Conservation (phyloP, 805 yeast genomes). For the Wickerhamomyces bovis region DNA sequence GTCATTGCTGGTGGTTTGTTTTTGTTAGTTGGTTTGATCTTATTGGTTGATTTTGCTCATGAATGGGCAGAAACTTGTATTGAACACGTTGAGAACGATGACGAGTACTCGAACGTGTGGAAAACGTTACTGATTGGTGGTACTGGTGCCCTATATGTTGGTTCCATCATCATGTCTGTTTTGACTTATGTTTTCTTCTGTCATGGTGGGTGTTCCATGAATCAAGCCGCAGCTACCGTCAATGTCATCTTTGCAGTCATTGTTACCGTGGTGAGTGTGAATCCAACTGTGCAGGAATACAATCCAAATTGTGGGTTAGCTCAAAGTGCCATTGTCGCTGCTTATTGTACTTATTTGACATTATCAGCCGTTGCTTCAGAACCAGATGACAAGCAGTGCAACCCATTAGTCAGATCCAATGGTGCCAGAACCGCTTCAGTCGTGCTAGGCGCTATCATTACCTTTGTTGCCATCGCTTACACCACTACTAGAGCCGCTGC, state of each 20-base stretch:
- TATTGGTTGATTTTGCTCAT: slow-evolving; percentile 94
- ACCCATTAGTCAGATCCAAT: slow-evolving; percentile 82
- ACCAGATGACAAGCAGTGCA: slow-evolving; percentile 90
- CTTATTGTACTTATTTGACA: slow-evolving; percentile 86
- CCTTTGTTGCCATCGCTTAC: slow-evolving; percentile 92
- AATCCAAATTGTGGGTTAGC: slow-evolving; percentile 96
- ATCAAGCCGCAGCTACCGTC: slow-evolving; percentile 77
- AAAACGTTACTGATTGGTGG: slow-evolving; percentile 77
- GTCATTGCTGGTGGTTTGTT: slow-evolving; percentile 79
- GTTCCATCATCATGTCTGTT: slow-evolving; percentile 64
- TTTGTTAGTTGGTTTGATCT: slow-evolving; percentile 81
- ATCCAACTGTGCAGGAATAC: slow-evolving; percentile 80
- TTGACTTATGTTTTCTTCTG: slow-evolving; percentile 83
- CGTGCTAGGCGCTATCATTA: slow-evolving; percentile 85
- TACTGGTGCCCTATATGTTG: slow-evolving; percentile 77
- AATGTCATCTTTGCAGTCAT: slow-evolving; percentile 62
- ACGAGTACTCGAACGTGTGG: slow-evolving; percentile 60
- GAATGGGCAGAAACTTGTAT: slow-evolving; percentile 98
- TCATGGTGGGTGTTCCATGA: slow-evolving; percentile 76
- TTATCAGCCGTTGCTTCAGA: slow-evolving; percentile 93
- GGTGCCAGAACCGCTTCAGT: slow-evolving; percentile 89
- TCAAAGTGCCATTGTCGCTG: slow-evolving; percentile 91
- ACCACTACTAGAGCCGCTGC: slow-evolving; percentile 97
- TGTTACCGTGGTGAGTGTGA: slow-evolving; percentile 65
- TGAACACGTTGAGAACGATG: slow-evolving; percentile 81